Evolutionary conservation across 2,329 filamentous ascomycete genomes (phyloP), one percentile per base, ranked within the genome.

Genomic region (Colletotrichum endophyticum): DNA sequence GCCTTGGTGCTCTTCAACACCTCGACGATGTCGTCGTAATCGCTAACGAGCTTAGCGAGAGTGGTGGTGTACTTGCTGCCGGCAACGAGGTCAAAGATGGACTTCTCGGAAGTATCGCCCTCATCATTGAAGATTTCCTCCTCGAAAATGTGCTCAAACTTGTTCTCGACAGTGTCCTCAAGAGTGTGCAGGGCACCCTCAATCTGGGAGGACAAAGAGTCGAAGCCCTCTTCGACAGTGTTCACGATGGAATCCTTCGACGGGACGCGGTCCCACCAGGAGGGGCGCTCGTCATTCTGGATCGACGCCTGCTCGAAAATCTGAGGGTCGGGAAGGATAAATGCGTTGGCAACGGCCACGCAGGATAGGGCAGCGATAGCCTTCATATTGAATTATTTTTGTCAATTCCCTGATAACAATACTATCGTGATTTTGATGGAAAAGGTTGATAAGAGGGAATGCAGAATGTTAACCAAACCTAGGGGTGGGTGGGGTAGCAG

Each of bases 1-100:
- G 91, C 88, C 44, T 90, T 86, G 3, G 95, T 96, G 81, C 91
- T 91, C 85, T 98, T 97, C 32, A 98, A 90, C 5, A 92, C 84
- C 70, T 94, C 84, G 44, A 96, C 92, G 1, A 98, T 87, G 69
- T 95, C 92, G 1, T 92, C 89, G 82, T 94, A 93, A 77, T 95
- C 89, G 77, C 94, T 89, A 79, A 98, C 90, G n/a, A 96, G 87
- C 82, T 94, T 91, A 32, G 94, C 92, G 61, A 98, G 93, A 84
- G 93, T 94, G 66, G 91, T 94, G 2, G 95, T 96, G 85, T 95
- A 91, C 81, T 96, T 94, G 86, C 91, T 94, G 80, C 90, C 87
- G n/a, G 91, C 87, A 84, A 98, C 95, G 76, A 96, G 86, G 84
- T 98, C 88, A 85, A 96, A 98, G 61, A 98, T 91, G 25, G 95